Percentiles rank a stretch among this genome's conserved stretches.
Conservation (phyloP, 2,329 filamentous ascomycete species). For the Sporothrix humicola region DNA sequence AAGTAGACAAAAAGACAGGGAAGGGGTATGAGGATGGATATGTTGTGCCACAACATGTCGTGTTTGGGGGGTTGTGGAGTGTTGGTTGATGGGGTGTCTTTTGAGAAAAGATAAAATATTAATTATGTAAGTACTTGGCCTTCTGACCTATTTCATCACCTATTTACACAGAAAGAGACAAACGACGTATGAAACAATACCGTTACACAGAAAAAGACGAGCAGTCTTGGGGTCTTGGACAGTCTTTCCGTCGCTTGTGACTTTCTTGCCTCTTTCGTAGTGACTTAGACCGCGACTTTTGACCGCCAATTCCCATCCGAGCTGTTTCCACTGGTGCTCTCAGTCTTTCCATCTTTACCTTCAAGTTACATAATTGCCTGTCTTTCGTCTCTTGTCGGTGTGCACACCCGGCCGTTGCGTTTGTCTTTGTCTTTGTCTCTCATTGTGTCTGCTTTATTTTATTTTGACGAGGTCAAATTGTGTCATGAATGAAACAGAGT, state of each 20-base stretch:
- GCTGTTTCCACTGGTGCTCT: not conserved
- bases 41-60: conserved; percentile 15
- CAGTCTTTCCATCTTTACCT: not conserved
- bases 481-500: not conserved
- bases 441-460: not conserved
- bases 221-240: not conserved
- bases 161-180: not conserved
- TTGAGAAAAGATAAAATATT: too few relatives aligned
- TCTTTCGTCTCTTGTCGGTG: conserved; percentile 10
- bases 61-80: conserved; percentile 8
- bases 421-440: not conserved
- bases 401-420: conserved; percentile 23
- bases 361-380: not conserved
- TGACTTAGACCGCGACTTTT: conserved; percentile 12
- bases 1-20: too few relatives aligned
- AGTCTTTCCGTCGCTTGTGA: not conserved
- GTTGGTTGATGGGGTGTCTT: not conserved
- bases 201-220: conserved; percentile 18
- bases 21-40: not conserved
- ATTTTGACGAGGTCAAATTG: not conserved
- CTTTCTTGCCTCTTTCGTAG: not conserved
- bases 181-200: conserved; percentile 16
- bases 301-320: conserved; percentile 20
- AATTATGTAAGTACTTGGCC: too few relatives aligned
- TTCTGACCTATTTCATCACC: not conserved